Evolutionary conservation across 2,329 filamentous ascomycete species (phyloP), one percentile per base, ranked within the genome.

Genomic region (Tolypocladium ovalisporum): DNA sequence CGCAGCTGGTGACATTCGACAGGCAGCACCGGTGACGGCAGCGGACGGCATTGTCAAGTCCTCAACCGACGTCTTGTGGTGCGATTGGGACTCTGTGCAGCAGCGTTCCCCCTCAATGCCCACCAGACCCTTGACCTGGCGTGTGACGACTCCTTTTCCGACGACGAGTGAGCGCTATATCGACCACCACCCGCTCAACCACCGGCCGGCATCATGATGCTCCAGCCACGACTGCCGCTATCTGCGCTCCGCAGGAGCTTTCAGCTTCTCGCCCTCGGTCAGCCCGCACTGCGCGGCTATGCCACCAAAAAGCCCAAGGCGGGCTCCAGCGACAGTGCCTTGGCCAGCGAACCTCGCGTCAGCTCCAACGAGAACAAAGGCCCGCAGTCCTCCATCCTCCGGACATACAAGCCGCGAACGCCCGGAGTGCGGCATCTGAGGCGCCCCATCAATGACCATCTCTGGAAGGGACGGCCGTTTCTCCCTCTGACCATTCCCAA

Each of bases 391-490:
- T 72, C 76, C 19, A 74, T 79, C 51, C 71, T 97, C 71, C 86
- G 90, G 66, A 94, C 89, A 56, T 99, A 97, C 74, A 97, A 89
- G 72, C 94, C 94, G 39, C 86, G 90, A 66, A 97, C 94, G 1
- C 93, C 93, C 15, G 94, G 94, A 81, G 74, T 96, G 59, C 86
- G 94, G 67, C 94, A 99, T 82, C 78, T 99, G 63, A 88, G 87
- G 71, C 84, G 94, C 49, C 91, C 94, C 17, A 87, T 97, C 74
- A 97, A 97, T 74, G 91, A 97, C 67, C 94, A 99, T 73, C 77
- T 99, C 52, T 97, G 90, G 90, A 97, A 96, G 75, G 94, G 94
- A 58, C 81, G 91, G 57, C 90, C 94, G 1, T 85, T 88, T 63
- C 79, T 89, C 37, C 84, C 86, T 54, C 80, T 99, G 71, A 99